Conservation (phyloP, 2,329 filamentous ascomycete species). For the Arthrobotrys entomopaga region DNA sequence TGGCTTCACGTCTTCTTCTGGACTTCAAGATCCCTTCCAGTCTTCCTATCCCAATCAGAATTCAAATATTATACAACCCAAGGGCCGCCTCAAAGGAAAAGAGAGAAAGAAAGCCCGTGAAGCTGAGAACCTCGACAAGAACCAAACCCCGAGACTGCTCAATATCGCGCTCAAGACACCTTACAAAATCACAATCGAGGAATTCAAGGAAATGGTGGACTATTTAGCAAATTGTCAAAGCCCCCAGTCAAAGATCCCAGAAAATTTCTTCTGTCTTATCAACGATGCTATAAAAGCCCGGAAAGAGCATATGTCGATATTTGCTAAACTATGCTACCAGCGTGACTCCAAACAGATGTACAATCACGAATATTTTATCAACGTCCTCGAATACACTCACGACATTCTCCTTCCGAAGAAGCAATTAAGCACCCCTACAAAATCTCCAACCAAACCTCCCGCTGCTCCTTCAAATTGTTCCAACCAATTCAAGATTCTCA, state of each 20-base stretch:
- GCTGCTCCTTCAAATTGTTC: background rate
- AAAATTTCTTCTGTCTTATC: conserved; percentile 3
- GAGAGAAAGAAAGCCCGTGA: background rate
- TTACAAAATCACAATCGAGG: conserved; percentile 7
- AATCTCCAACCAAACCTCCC: background rate
- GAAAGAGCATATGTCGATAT: background rate
- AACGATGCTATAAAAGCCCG: conserved; percentile 1
- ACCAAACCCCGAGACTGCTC: background rate
- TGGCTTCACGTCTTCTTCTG: background rate
- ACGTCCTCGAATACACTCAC: background rate
- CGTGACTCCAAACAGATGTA: background rate
- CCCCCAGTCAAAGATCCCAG: background rate
- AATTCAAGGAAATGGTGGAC: conserved; percentile 6
- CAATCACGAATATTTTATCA: conserved; percentile 5
- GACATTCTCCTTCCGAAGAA: conserved; percentile 11
- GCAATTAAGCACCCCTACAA: background rate
- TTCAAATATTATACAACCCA: background rate
- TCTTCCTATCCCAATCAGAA: background rate
- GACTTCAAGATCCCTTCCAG: background rate
- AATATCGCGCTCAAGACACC: background rate
- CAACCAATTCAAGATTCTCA: conserved; percentile 14
- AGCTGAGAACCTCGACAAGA: background rate
- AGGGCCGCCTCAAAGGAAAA: background rate
- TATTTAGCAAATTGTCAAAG: conserved; percentile 7
- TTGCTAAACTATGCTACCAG: background rate